Evolutionary conservation across 2,329 filamentous ascomycete genomes (phyloP).

Genomic region (Trichophyton verrucosum): DNA sequence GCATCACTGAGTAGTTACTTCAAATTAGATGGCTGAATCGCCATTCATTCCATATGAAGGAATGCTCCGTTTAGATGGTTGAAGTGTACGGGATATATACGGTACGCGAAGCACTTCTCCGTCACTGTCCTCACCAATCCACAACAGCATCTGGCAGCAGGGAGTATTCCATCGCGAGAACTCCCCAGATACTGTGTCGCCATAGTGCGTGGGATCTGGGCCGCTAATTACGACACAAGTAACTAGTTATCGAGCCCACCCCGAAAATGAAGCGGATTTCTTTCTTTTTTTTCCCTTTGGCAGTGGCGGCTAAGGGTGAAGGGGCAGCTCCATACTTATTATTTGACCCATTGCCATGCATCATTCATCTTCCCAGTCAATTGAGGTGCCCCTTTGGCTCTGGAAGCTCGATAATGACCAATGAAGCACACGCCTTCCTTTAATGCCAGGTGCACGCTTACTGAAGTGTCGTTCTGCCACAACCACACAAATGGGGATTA

Average conservation of each 20-base stretch:
- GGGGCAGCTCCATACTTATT: not conserved
- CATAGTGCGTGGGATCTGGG: not conserved
- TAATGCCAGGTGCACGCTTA: not conserved
- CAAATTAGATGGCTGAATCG: not conserved
- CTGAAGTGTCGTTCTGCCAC: not conserved
- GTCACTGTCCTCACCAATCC: not conserved
- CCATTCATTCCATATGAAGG: not conserved
- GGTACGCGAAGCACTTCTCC: not conserved
- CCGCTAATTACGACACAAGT: not conserved
- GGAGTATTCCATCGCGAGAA: not conserved
- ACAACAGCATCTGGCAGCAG: not conserved
- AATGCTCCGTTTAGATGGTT: not conserved
- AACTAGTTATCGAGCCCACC: not conserved
- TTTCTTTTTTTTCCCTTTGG: not conserved
- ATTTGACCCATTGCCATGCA: not conserved
- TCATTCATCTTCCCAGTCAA: not conserved
- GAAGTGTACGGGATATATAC: not conserved
- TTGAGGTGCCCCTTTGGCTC: not conserved
- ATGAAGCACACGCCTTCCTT: not conserved
- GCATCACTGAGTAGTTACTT: not conserved
- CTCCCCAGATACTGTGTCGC: not conserved
- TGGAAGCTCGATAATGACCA: not conserved
- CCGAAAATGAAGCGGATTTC: not conserved
- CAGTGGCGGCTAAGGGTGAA: not conserved
- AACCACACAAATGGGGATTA: not conserved